Evolutionary conservation across 2,329 filamentous ascomycete species (phyloP).

Genomic region (Microcyclosporella mali): DNA sequence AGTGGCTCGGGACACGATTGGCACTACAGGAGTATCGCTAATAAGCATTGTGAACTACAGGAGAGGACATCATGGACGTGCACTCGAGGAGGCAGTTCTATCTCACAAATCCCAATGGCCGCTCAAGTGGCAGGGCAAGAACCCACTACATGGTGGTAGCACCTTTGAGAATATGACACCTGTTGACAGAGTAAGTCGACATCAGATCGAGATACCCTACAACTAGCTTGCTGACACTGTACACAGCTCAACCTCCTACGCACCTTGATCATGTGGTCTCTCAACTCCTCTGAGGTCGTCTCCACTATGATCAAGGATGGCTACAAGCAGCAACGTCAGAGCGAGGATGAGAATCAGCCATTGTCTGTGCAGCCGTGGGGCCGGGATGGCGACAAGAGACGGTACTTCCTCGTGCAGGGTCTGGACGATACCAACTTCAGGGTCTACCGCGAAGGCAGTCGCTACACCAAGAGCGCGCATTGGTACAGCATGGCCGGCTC

Average conservation of each 20-base stretch:
- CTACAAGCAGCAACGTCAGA: slow-evolving; percentile 82
- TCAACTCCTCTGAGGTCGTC: slow-evolving; percentile 79
- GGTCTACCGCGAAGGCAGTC: slow-evolving; percentile 89
- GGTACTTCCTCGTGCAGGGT: slow-evolving; percentile 91
- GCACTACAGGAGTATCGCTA: too few species aligned
- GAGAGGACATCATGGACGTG: slow-evolving; percentile 84
- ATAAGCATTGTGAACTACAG: slow-evolving; percentile 43
- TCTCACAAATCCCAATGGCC: slow-evolving; percentile 87
- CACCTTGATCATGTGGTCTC: slow-evolving; percentile 78
- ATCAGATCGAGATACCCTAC: background rate
- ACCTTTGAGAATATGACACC: slow-evolving; percentile 79
- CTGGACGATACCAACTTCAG: slow-evolving; percentile 90
- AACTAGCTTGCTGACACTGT: slow-evolving; percentile 16
- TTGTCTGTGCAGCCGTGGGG: slow-evolving; percentile 89
- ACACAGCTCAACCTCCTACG: slow-evolving; percentile 72
- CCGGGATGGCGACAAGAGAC: slow-evolving; percentile 78
- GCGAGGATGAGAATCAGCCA: slow-evolving; percentile 72
- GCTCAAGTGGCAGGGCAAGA: slow-evolving; percentile 72
- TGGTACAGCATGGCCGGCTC: slow-evolving; percentile 92
- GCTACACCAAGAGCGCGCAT: slow-evolving; percentile 61
- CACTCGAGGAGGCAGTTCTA: slow-evolving; percentile 85
- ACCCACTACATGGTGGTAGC: slow-evolving; percentile 71
- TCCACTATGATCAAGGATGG: slow-evolving; percentile 75
- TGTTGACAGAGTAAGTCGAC: slow-evolving; percentile 63
- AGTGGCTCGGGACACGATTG: background rate